Percentiles rank a stretch among this genome's conserved stretches.
These are phyloP conservation scores for Thermoascus crustaceus DNA, from an alignment of 2,329 filamentous ascomycete species.

Conservation along the genomic window DNA sequence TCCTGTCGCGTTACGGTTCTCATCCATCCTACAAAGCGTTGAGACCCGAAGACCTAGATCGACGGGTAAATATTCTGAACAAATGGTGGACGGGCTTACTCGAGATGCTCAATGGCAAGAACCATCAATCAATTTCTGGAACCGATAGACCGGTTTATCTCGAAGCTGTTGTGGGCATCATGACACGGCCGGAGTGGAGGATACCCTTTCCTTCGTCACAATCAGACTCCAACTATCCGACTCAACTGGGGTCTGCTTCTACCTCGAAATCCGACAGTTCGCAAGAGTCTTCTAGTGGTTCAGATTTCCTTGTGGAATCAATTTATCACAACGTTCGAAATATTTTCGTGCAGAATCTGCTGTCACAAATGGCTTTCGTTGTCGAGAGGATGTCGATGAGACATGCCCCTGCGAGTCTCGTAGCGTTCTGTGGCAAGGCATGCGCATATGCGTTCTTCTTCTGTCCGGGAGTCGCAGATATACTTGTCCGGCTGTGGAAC, in stretches of 20 bases:
- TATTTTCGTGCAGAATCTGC: conserved; percentile 73
- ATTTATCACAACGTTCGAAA: conserved; percentile 83
- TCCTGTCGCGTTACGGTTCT: conserved; percentile 61
- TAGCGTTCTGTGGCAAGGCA: conserved; percentile 82
- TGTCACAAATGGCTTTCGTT: conserved; percentile 77
- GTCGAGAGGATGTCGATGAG: conserved; percentile 80
- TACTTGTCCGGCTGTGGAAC: conserved; percentile 74
- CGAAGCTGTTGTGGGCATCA: conserved; percentile 70
- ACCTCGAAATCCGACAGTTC: conserved; percentile 49
- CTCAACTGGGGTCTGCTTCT: conserved; percentile 30
- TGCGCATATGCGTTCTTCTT: conserved; percentile 93
- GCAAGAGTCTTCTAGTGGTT: conserved; percentile 49
- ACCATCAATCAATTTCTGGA: conserved; percentile 69
- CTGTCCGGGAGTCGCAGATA: conserved; percentile 74
- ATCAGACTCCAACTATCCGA: conserved; percentile 23
- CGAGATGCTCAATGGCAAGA: conserved; percentile 69
- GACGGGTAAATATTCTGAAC: conserved; percentile 69
- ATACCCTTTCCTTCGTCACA: conserved; percentile 56
- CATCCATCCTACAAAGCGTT: conserved; percentile 60
- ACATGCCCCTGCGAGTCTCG: conserved; percentile 61
- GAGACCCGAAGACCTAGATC: conserved; percentile 73
- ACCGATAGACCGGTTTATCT: conserved; percentile 75
- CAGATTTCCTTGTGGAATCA: conserved; percentile 64
- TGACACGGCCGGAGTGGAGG: conserved; percentile 85
- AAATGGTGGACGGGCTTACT: conserved; percentile 84